Base-by-base conservation (phyloP, 73 alveolate genomes). In the Tetrahymena borealis region DNA sequence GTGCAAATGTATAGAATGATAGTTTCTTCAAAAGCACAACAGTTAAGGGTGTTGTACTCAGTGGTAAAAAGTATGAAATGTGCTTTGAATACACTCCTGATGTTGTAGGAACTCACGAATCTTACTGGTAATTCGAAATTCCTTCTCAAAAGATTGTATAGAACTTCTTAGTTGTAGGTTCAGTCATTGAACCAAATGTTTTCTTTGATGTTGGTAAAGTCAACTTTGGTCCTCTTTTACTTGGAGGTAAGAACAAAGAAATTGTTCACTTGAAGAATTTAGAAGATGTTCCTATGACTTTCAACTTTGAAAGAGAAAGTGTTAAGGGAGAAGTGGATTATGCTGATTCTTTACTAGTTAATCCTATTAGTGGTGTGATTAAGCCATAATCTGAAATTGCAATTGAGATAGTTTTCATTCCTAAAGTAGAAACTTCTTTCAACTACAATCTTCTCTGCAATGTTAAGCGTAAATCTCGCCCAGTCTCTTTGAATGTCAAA, bases 21-120 rank as follows among this genome's bases (percentile, higher is more conserved):
- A 93, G 91, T 24, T 93, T 96, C 97, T 98, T 98, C 94, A 98
- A 96, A 93, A 98, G 99, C 91, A 91, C 97, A 36, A 98, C 99
- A 40, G 98, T 96, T 0, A 98, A 97, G 93, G 99, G 99, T 11
- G 98, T 98, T 20, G 98, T 99, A 33, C 96, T 98, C 60, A 96
- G 99, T 39, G 99, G 99, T 32, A 99, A 99, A 97, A 99, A 99
- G 96, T 98, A 95, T 43, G 99, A 99, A 97, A 99, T 99, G 99
- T 96, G 95, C 78, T 98, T 99, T 91, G 99, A 98, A 96, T 99
- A 99, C 95, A 90, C 97, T 36, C 99, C 99, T 16, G 99, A 98
- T 78, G 95, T 97, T 92, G 97, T 98, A 33, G 99, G 99, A 90
- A 96, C 98, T 92, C 99, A 98, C 85, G 99, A 99, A 95, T 97